Evolutionary conservation across 2,329 filamentous ascomycete genomes (phyloP), one percentile per base, ranked within the genome.

Genomic region (Pseudophaeomoniella oleicola): DNA sequence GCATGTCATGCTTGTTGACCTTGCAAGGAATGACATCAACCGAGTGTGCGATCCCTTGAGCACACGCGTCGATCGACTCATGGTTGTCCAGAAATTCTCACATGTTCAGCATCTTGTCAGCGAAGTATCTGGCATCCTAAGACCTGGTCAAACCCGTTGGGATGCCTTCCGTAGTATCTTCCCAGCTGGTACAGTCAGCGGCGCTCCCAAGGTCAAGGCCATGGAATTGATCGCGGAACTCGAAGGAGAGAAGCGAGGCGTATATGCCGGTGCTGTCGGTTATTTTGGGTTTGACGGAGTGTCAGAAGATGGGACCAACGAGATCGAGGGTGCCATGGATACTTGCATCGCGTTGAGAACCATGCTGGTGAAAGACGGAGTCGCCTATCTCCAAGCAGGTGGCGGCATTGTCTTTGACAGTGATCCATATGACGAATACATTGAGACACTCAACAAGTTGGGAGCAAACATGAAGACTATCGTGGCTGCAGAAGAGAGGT

Each of bases 161-260:
- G 88, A 96, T 54, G 90, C 90, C 6, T 93, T 98, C 64, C 75
- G 88, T 29, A 87, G 82, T 46, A 94, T 98, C 50, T 98, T 98
- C 65, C 90, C 90, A 0, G 90, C 90, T 3, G 90, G 90, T 38
- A 98, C 90, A 0, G 88, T 96, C 18, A 90, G 82, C 13, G 90
- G 90, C 3, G 88, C 90, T 3, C 90, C 90, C 39, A 98, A 98
- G 63, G 86, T 98, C 38, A 76, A 79, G 43, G 90, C 90, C 2
- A 98, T 98, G 90, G 83, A 94, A 62, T 67, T 98, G 42, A 98
- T 98, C 50, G 86, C 83, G 33, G 88, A 96, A 63, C 64, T 96
- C 33, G 90, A 98, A 62, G 67, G 72, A 45, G 90, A 98, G 69
- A 94, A 94, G 68, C 72, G 90, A 37, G 88, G 90, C 30, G 76